Conservation (phyloP, 768 basidiomycete species). For the Pisolithus sp. region DNA sequence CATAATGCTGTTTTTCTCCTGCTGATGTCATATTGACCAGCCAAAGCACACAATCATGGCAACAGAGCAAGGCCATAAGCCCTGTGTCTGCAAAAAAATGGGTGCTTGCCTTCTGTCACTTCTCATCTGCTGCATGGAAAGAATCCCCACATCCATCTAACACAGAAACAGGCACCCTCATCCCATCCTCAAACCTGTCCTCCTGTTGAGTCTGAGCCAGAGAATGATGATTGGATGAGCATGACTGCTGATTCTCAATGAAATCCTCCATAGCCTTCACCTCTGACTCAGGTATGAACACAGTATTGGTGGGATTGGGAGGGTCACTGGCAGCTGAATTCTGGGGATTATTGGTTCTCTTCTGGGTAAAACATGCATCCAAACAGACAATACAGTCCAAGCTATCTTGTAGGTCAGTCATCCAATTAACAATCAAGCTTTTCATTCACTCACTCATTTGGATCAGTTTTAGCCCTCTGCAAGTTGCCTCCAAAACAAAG, state of each 20-base stretch:
- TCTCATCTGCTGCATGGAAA: slow-evolving; percentile 18
- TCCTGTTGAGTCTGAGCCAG: background rate
- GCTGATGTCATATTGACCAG: slow-evolving; percentile 13
- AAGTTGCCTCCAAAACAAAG: slow-evolving; percentile 4
- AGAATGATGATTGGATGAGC: background rate
- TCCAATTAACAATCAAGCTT: background rate
- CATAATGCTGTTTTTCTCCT: slow-evolving; percentile 16
- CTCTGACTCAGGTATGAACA: slow-evolving; percentile 12
- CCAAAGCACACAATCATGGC: slow-evolving; percentile 14
- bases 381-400: slow-evolving; percentile 25
- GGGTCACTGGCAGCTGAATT: slow-evolving; percentile 2
- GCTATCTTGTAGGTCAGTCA: slow-evolving; percentile 4
- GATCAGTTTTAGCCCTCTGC: background rate
- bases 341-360: slow-evolving; percentile 12
- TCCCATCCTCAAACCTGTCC: slow-evolving; percentile 13
- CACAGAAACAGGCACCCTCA: slow-evolving; percentile 23
- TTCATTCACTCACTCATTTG: background rate
- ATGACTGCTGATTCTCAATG: background rate
- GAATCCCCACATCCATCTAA: slow-evolving; percentile 29
- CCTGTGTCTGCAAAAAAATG: slow-evolving; percentile 12
- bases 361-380: slow-evolving; percentile 32
- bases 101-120: slow-evolving; percentile 13
- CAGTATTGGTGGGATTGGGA: background rate
- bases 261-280: slow-evolving; percentile 15
- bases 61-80: slow-evolving; percentile 12